Evolutionary conservation across 1,284 basidiomycete genomes (phyloP).

Genomic region (Vanrija humicola): DNA sequence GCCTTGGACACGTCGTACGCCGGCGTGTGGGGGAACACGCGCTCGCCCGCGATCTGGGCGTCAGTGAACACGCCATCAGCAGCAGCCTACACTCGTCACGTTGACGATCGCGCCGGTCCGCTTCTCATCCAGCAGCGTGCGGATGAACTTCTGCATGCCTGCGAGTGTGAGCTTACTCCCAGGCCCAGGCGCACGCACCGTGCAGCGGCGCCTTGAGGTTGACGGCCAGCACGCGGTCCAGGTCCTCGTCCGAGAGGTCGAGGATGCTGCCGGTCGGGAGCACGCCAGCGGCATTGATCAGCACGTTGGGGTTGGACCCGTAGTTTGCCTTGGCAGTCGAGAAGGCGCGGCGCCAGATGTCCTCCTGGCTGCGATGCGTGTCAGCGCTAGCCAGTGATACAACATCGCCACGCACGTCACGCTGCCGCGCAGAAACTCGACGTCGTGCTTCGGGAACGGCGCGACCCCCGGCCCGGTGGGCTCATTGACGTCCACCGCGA

Average conservation of each 20-base stretch:
- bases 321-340: not conserved
- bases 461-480: not conserved
- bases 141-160: slow-evolving; percentile 7
- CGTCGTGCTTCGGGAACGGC: not conserved
- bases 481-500: not conserved
- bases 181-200: too few species aligned
- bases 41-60: slow-evolving; percentile 2
- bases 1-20: slow-evolving; percentile 9
- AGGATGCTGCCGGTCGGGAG: slow-evolving; percentile 2
- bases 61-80: not conserved
- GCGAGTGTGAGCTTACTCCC: too few species aligned
- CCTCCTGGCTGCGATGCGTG: not conserved
- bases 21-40: not conserved
- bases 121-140: not conserved
- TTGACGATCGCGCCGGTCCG: slow-evolving; percentile 5
- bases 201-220: too few species aligned
- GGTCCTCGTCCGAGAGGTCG: not conserved
- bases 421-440: not conserved
- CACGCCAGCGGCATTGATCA: slow-evolving; percentile 5
- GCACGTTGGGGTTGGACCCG: slow-evolving; percentile 3
- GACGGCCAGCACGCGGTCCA: not conserved
- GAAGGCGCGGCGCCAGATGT: not conserved
- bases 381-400: too few species aligned
- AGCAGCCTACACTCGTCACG: slow-evolving; percentile 2
- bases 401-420: not conserved